Base-by-base conservation (phyloP, 768 basidiomycete species). In the Boletus rex-veris region DNA sequence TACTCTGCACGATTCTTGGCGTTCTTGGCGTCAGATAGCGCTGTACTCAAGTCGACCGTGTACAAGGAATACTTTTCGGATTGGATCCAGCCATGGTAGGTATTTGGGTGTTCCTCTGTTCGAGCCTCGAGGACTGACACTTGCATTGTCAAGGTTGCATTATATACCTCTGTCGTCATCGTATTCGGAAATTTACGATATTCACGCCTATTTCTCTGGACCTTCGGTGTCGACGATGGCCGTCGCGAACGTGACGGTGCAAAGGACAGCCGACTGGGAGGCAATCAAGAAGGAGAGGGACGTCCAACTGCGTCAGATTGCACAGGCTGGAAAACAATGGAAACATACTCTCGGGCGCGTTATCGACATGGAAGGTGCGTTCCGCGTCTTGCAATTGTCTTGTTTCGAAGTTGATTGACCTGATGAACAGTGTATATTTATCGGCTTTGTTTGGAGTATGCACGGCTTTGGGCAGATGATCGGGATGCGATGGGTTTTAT, bases 131-230 rank as follows among this genome's bases (percentile, higher is more conserved):
- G 40, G 11, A 45, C 45, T 61, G 50, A 58, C 39, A 2, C 14
- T 10, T 43, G 36, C n/a, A 8, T 42, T 1, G 9, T 42, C 9
- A 54, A 92, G 92, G 95, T 77, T 98, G 26, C 96, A 99, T 73
- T 99, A 83, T 66, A 95, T 99, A 60, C 96, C 96, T 0, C 72
- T 99, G 33, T 93, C 93, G 0, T 78, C 86, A 39, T 79, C 85
- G 4, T 98, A 98, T 71, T 73, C 79, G 43, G 96, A 99, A 72
- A 84, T 99, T 46, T 97, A 98, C 75, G 95, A 98, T 67, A 81
- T 98, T 51, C 83, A 90, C 64, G 81, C 92, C 2, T 99, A 87
- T 77, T 98, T 98, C 76, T 92, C 91, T 0, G 95, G 96, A 1
- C 83, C 90, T 2, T 78, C 90, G 0, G 65, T 75, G 10, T 75